These are phyloP conservation scores for Candida succiphila DNA, from an alignment of 805 yeast species.

Conservation along the genomic window DNA sequence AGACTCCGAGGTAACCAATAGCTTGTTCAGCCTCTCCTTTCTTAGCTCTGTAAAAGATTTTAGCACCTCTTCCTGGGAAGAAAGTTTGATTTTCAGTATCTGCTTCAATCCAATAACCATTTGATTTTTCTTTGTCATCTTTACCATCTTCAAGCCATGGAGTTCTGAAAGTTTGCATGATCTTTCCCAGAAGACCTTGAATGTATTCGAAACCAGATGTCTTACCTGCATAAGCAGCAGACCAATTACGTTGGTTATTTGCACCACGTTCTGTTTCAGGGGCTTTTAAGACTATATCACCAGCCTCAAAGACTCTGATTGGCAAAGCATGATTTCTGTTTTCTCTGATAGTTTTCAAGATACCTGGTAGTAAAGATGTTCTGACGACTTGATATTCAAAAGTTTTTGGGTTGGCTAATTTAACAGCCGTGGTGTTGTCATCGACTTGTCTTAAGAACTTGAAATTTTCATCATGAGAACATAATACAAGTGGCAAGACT, in stretches of 20 bases:
- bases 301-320: slow-evolving; percentile 88
- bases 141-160: slow-evolving; percentile 56
- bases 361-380: slow-evolving; percentile 89
- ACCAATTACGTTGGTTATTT: slow-evolving; percentile 87
- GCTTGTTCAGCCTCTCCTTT: slow-evolving; percentile 45
- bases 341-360: slow-evolving; percentile 89
- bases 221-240: slow-evolving; percentile 90
- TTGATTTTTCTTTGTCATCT: slow-evolving; percentile 56
- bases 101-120: slow-evolving; percentile 85
- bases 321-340: slow-evolving; percentile 95
- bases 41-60: slow-evolving; percentile 59
- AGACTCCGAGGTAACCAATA: slow-evolving; percentile 84
- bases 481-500: slow-evolving; percentile 88
- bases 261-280: slow-evolving; percentile 78
- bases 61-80: slow-evolving; percentile 98
- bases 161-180: slow-evolving; percentile 94
- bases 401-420: slow-evolving; percentile 93
- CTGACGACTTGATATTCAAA: slow-evolving; percentile 96
- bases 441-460: slow-evolving; percentile 68
- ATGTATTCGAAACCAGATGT: slow-evolving; percentile 90
- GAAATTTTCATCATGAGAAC: slow-evolving; percentile 97
- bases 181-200: slow-evolving; percentile 89
- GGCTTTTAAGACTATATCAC: slow-evolving; percentile 88
- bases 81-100: slow-evolving; percentile 58
- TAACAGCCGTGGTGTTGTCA: slow-evolving; percentile 71